These are phyloP conservation scores for Hygrophorus pudorinus DNA, from an alignment of 768 basidiomycete genomes.

Conservation along the genomic window DNA sequence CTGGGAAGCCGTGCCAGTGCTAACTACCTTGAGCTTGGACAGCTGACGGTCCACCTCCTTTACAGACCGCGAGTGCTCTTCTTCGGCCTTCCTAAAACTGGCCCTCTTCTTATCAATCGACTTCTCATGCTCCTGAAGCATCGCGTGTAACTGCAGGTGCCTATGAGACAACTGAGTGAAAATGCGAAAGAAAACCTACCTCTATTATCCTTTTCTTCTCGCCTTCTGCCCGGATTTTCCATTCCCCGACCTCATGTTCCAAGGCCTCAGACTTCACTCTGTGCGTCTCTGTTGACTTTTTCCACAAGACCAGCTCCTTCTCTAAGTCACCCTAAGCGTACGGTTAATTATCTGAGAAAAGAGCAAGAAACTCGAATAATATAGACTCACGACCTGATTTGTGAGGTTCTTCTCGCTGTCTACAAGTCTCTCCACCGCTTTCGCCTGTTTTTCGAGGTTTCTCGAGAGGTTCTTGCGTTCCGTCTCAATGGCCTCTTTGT, in stretches of 20 bases:
- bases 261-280: slow-evolving; percentile 18
- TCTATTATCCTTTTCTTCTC: slow-evolving; percentile 31
- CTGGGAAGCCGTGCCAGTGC: neutral
- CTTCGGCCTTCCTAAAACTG: slow-evolving; percentile 36
- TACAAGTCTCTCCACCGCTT: slow-evolving; percentile 52
- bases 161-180: neutral
- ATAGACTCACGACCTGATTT: slow-evolving; percentile 44
- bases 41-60: slow-evolving; percentile 43
- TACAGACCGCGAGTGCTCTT: slow-evolving; percentile 34
- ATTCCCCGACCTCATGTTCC: slow-evolving; percentile 23
- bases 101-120: slow-evolving; percentile 20
- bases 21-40: slow-evolving; percentile 27
- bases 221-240: slow-evolving; percentile 22
- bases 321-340: slow-evolving; percentile 29
- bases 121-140: slow-evolving; percentile 26
- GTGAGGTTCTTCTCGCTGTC: slow-evolving; percentile 54
- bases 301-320: slow-evolving; percentile 29
- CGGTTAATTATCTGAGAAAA: neutral
- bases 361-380: neutral
- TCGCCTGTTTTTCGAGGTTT: slow-evolving; percentile 35
- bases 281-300: slow-evolving; percentile 18
- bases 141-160: slow-evolving; percentile 16
- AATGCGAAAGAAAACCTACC: slow-evolving; percentile 17
- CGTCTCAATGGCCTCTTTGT: slow-evolving; percentile 72
- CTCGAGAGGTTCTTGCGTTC: slow-evolving; percentile 60